A percentile compares a stretch with the other conserved stretches of the same genome.
Conservation (phyloP, 352 stramenopile genomes). For the Phytophthora lateralis region DNA sequence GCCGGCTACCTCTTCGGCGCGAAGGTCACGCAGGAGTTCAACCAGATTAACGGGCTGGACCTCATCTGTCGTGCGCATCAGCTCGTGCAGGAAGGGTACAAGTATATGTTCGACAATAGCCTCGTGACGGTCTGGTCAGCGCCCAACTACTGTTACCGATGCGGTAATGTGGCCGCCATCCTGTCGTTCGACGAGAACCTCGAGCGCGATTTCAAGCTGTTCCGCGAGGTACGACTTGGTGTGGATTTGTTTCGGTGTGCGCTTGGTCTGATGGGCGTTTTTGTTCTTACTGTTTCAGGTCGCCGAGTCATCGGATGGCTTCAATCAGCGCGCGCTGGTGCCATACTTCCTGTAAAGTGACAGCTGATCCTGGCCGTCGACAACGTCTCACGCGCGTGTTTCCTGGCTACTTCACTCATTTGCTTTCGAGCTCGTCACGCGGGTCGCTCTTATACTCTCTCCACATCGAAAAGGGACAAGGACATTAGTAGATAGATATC, state of each 20-base stretch:
- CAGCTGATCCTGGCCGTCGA: constrained; percentile 13
- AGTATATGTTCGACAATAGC: constrained; percentile 92
- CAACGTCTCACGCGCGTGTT: constrained; percentile 20
- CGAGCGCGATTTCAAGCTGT: constrained; percentile 89
- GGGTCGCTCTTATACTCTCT: constrained; percentile 38
- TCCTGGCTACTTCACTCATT: constrained; percentile 33
- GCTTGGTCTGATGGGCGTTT: constrained; percentile 7
- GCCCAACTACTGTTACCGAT: constrained; percentile 89
- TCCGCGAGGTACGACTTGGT: constrained; percentile 70
- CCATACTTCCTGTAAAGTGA: constrained; percentile 87
- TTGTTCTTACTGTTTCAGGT: constrained; percentile 50
- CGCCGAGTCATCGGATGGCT: constrained; percentile 81
- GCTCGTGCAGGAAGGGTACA: constrained; percentile 91
- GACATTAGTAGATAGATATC: constrained; percentile 48
- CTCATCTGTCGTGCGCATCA: constrained; percentile 91
- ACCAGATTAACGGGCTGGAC: constrained; percentile 91
- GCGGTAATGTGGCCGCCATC: constrained; percentile 85
- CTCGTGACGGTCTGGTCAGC: constrained; percentile 86
- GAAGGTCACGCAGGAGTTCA: constrained; percentile 90
- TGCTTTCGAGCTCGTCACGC: constrained; percentile 28
- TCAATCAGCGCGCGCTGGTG: constrained; percentile 76
- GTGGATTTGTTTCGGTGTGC: constrained; percentile 19
- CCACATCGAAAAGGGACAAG: constrained; percentile 49
- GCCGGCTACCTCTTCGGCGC: constrained; percentile 89
- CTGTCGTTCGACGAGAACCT: constrained; percentile 85